These are phyloP conservation scores for Dillenia turbinata DNA, from an alignment of 164 flowering plant genomes.

Conservation along the genomic window DNA sequence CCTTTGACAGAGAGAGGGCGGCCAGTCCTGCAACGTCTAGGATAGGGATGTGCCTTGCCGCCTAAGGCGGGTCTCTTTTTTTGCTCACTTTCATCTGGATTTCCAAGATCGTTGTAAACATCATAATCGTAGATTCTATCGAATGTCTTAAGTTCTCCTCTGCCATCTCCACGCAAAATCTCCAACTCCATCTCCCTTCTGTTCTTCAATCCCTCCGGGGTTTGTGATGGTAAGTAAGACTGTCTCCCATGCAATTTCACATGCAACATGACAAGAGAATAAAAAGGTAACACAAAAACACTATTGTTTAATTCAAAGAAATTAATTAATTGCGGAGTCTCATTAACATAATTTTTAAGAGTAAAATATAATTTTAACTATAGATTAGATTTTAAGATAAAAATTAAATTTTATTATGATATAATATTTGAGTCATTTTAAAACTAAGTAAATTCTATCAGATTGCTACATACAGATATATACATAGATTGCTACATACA, in stretches of 20 bases:
- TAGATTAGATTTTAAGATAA: background rate
- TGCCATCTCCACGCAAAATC: slow-evolving; percentile 36
- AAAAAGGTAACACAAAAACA: background rate
- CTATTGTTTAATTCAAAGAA: background rate
- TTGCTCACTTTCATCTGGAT: slow-evolving; percentile 33
- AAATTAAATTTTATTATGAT: background rate
- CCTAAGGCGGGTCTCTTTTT: slow-evolving; percentile 51
- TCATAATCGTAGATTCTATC: slow-evolving; percentile 70
- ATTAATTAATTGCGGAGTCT: background rate
- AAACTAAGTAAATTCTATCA: no score
- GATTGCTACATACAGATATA: no score
- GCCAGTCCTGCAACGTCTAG: slow-evolving; percentile 70
- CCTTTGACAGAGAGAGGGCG: slow-evolving; percentile 20
- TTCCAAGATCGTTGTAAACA: slow-evolving; percentile 55
- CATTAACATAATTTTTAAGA: background rate
- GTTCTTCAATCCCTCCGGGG: slow-evolving; percentile 45
- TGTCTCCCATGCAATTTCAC: slow-evolving; percentile 11
- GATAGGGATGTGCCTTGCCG: slow-evolving; percentile 47
- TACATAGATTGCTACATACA: no score
- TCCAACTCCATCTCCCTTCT: slow-evolving; percentile 41
- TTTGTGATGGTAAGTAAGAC: slow-evolving; percentile 63
- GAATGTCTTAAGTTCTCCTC: slow-evolving; percentile 31
- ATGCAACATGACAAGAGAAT: no score
- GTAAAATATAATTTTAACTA: background rate
- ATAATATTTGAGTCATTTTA: no score